These are phyloP conservation scores for Aspergillus costaricaensis DNA, from an alignment of 2,329 filamentous ascomycete genomes.

Conservation along the genomic window DNA sequence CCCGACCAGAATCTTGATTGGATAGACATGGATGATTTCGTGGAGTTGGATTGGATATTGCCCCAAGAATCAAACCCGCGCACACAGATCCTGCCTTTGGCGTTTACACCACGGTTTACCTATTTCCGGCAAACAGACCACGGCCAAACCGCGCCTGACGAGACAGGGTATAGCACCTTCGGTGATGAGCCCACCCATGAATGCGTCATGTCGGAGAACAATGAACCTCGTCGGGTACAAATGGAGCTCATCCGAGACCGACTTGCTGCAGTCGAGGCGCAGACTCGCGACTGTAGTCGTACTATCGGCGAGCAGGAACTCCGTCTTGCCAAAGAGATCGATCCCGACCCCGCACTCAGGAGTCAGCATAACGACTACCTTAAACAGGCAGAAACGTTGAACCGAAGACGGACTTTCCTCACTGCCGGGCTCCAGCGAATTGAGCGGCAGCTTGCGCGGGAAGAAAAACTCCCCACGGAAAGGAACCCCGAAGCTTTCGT, in stretches of 20 bases:
- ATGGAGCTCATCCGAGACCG: constrained; percentile 80
- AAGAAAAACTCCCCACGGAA: constrained; percentile 55
- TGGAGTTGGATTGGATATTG: constrained; percentile 94
- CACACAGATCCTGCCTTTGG: constrained; percentile 90
- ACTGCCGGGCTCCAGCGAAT: constrained; percentile 60
- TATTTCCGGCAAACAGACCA: constrained; percentile 98
- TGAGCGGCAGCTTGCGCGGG: constrained; percentile 48
- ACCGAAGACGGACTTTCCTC: constrained; percentile 62
- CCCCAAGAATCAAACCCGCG: constrained; percentile 87
- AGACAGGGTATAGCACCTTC: constrained; percentile 82
- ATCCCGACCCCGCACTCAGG: constrained; percentile 49
- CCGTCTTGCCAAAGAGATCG: constrained; percentile 55
- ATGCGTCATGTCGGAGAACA: constrained; percentile 90
- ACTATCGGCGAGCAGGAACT: constrained; percentile 76
- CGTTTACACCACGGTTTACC: constrained; percentile 90
- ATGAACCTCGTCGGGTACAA: constrained; percentile 87
- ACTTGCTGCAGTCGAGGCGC: constrained; percentile 73
- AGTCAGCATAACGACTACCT: constrained; percentile 54
- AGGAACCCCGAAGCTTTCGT: constrained; percentile 24
- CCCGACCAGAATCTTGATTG: constrained; percentile 93
- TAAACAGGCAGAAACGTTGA: constrained; percentile 58
- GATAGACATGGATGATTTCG: constrained; percentile 99
- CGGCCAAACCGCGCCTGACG: constrained; percentile 70
- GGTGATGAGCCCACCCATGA: constrained; percentile 91
- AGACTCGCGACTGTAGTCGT: constrained; percentile 73